Evolutionary conservation across 1,284 basidiomycete species (phyloP).

Genomic region (Malassezia cuniculi): DNA sequence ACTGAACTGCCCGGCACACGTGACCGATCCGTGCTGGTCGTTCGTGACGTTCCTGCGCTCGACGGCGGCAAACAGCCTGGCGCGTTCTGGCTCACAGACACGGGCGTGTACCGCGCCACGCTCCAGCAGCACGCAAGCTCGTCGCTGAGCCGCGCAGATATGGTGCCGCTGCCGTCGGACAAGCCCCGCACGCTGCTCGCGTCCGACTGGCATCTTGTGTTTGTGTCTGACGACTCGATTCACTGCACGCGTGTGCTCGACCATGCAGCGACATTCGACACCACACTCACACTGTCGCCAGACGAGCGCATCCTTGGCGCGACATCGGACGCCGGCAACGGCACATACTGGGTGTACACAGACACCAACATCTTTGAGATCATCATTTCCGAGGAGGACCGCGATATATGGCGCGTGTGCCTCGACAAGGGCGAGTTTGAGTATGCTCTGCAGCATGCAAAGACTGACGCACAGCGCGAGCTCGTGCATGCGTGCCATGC

Average conservation of each 20-base stretch:
- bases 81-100: slow-evolving; percentile 25
- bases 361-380: slow-evolving; percentile 80
- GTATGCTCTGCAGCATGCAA: slow-evolving; percentile 64
- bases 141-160: too few relatives aligned
- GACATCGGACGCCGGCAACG: slow-evolving; percentile 61
- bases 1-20: background rate
- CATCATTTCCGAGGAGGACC: slow-evolving; percentile 70
- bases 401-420: slow-evolving; percentile 88
- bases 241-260: slow-evolving; percentile 67
- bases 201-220: slow-evolving; percentile 82
- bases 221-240: slow-evolving; percentile 70
- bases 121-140: too few relatives aligned
- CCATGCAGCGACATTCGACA: slow-evolving; percentile 71
- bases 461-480: slow-evolving; percentile 72
- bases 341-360: slow-evolving; percentile 90
- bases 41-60: background rate
- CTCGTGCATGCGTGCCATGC: slow-evolving; percentile 73
- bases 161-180: too few relatives aligned
- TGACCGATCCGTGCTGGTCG: slow-evolving; percentile 45
- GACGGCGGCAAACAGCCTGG: slow-evolving; percentile 1
- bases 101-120: slow-evolving; percentile 34
- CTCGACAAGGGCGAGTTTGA: slow-evolving; percentile 66
- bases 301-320: slow-evolving; percentile 33
- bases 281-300: slow-evolving; percentile 46
- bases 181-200: too few relatives aligned